A percentile compares a stretch with the other conserved stretches of the same genome.
Evolutionary conservation across 2,329 filamentous ascomycete genomes (phyloP).

Genomic region (Zymoseptoria tritici): DNA sequence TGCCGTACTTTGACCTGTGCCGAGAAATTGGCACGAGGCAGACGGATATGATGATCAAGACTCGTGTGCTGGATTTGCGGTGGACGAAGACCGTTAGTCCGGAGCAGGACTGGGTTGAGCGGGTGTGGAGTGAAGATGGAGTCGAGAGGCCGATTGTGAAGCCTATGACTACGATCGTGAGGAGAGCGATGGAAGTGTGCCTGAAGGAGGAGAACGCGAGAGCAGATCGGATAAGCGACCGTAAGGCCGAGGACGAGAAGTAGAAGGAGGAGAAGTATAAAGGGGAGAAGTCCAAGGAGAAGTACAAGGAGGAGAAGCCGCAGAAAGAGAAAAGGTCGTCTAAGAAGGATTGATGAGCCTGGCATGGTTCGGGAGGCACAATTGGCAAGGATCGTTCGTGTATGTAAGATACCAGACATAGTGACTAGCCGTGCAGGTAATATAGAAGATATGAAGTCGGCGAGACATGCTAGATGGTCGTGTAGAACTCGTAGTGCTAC

Average conservation of each 20-base stretch:
- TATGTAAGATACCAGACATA: no score
- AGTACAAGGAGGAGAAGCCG: not conserved
- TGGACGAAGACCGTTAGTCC: conserved; percentile 12
- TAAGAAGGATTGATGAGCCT: not conserved
- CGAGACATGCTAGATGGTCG: no score
- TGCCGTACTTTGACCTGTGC: conserved; percentile 15
- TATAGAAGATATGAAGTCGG: no score
- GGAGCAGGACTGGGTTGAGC: conserved; percentile 11
- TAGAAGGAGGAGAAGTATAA: not conserved
- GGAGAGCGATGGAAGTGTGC: conserved; percentile 15
- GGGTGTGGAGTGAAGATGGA: conserved; percentile 11
- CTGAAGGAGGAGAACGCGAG: conserved; percentile 7
- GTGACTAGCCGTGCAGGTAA: no score
- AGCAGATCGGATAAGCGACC: not conserved
- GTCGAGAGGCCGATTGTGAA: conserved; percentile 12
- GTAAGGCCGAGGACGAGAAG: not conserved
- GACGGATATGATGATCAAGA: conserved; percentile 15
- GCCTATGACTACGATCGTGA: conserved; percentile 13
- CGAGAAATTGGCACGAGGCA: conserved; percentile 12
- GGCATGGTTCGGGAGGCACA: no score
- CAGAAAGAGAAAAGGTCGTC: not conserved
- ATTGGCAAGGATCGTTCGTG: no score
- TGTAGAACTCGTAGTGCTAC: no score
- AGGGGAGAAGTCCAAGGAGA: not conserved
- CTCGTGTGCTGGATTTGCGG: conserved; percentile 13